phyloP scores from a whole-genome alignment of 257 asterid species.

The Ophiorrhiza pumila region DNA sequence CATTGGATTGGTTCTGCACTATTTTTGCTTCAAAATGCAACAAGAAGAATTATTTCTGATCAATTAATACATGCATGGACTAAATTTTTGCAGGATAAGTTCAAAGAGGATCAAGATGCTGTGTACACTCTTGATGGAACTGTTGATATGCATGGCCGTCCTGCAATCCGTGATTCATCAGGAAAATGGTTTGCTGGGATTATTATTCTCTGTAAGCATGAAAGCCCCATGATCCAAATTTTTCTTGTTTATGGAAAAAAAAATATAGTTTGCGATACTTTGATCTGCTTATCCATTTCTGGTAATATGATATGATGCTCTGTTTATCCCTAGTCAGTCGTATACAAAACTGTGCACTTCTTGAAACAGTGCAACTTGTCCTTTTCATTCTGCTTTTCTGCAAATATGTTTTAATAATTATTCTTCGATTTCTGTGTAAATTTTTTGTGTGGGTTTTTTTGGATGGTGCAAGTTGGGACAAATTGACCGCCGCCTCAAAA shows the following conservation, averaged over 20 bases:
- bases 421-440: too few relatives aligned
- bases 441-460: background rate
- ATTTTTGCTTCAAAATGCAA: constrained; percentile 13
- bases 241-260: background rate
- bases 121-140: constrained; percentile 66
- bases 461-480: background rate
- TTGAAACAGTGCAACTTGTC: background rate
- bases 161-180: constrained; percentile 47
- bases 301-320: constrained; percentile 17
- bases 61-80: background rate
- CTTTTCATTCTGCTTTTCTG: background rate
- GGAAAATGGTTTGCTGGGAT: constrained; percentile 79
- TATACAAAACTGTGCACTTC: background rate
- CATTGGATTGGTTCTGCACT: background rate
- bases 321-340: constrained; percentile 7
- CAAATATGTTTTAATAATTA: background rate
- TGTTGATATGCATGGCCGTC: constrained; percentile 67
- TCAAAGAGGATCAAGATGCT: constrained; percentile 32
- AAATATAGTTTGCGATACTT: constrained; percentile 17
- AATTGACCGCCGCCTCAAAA: constrained; percentile 5
- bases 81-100: constrained; percentile 38
- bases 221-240: background rate
- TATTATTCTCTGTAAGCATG: constrained; percentile 57
- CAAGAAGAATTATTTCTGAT: background rate
- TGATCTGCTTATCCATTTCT: constrained; percentile 21